Conservation (phyloP, 2,329 filamentous ascomycete genomes). For the Pseudocercospora ulei region DNA sequence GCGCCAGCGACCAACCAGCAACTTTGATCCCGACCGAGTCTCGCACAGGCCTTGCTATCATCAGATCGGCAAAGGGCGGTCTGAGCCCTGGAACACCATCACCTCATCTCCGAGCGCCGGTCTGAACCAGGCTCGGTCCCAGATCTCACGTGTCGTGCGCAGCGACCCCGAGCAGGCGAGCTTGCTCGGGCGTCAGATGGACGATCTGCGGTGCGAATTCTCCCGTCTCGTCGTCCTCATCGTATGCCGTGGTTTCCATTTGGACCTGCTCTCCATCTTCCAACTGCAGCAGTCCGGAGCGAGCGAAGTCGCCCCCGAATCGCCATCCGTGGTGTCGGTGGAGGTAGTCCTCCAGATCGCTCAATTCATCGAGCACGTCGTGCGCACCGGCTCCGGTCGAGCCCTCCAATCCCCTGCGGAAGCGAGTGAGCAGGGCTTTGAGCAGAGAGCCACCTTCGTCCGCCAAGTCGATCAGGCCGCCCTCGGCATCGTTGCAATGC, state of each 20-base stretch:
- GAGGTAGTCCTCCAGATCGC: conserved; percentile 48
- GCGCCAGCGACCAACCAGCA: too few species aligned
- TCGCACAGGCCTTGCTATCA: too few species aligned
- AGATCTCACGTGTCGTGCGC: conserved; percentile 25
- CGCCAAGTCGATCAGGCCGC: conserved; percentile 51
- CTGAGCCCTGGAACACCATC: background rate
- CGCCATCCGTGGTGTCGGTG: conserved; percentile 51
- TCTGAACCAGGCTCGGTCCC: conserved; percentile 19
- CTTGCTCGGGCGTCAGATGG: conserved; percentile 42
- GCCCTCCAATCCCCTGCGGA: conserved; percentile 46
- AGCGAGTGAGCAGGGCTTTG: conserved; percentile 44
- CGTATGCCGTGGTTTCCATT: conserved; percentile 42
- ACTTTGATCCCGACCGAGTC: too few species aligned
- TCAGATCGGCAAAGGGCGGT: conserved; percentile 4
- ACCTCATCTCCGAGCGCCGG: too few species aligned
- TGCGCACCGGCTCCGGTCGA: conserved; percentile 34
- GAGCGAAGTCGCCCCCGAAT: conserved; percentile 46
- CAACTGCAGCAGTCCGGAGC: conserved; percentile 50
- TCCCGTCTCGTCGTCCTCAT: conserved; percentile 54
- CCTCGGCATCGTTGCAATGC: conserved; percentile 51
- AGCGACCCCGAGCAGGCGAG: conserved; percentile 33
- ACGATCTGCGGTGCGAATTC: conserved; percentile 56
- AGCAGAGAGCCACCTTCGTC: conserved; percentile 46
- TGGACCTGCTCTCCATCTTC: conserved; percentile 56
- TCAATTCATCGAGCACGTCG: conserved; percentile 46